phyloP scores from a whole-genome alignment of 768 basidiomycete species.

The Naganishia randhawae region DNA sequence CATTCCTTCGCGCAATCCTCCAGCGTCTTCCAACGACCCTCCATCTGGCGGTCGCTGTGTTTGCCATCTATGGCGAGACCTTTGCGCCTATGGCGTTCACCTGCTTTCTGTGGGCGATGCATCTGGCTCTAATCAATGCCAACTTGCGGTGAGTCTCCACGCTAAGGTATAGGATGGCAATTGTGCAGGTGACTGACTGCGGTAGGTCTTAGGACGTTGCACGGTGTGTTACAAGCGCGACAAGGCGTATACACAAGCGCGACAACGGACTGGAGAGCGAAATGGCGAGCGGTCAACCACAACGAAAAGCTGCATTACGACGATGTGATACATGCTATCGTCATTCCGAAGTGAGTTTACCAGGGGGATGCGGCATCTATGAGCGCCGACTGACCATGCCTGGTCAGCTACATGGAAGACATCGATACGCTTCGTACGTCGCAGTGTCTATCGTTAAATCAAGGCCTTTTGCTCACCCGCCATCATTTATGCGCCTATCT shows the following conservation, averaged over 20 bases:
- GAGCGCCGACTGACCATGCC: neutral
- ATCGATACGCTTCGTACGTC: slow-evolving; percentile 29
- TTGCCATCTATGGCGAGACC: slow-evolving; percentile 31
- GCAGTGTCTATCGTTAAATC: neutral
- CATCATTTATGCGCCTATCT: slow-evolving; percentile 9
- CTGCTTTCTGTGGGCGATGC: slow-evolving; percentile 29
- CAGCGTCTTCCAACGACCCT: slow-evolving; percentile 34
- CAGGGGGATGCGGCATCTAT: neutral
- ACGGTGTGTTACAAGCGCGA: slow-evolving; percentile 34
- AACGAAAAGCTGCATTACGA: slow-evolving; percentile 33
- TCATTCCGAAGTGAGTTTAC: slow-evolving; percentile 33
- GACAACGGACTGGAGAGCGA: slow-evolving; percentile 33
- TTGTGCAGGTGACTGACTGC: neutral
- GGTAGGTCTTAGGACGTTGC: neutral
- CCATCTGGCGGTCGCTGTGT: slow-evolving; percentile 33
- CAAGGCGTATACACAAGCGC: slow-evolving; percentile 31
- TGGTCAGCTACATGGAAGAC: slow-evolving; percentile 33
- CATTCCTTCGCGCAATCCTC: slow-evolving; percentile 22
- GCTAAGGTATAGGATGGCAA: neutral
- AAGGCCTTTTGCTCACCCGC: neutral
- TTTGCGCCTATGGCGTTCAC: slow-evolving; percentile 29
- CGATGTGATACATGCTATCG: slow-evolving; percentile 37
- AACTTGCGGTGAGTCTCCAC: slow-evolving; percentile 32
- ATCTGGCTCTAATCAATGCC: slow-evolving; percentile 32
- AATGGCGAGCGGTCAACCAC: slow-evolving; percentile 13